phyloP scores from a whole-genome alignment of 352 stramenopile species.

The Phytophthora quininea region DNA sequence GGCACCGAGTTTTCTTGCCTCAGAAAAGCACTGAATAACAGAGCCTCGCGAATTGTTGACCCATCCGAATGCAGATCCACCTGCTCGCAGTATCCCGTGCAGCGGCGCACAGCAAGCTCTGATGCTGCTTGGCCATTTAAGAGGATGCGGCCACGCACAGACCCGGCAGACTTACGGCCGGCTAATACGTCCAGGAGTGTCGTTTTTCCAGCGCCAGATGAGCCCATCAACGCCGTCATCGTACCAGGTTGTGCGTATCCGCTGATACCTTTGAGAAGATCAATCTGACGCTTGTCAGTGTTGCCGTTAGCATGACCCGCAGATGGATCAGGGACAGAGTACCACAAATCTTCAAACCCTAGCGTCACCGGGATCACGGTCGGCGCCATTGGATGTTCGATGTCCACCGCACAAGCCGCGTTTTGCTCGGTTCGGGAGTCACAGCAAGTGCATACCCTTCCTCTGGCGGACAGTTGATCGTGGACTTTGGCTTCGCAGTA shows the following conservation, averaged over 20 bases:
- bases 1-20: slow-evolving; percentile 38
- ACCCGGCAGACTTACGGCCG: slow-evolving; percentile 82
- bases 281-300: slow-evolving; percentile 38
- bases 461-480: not conserved
- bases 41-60: slow-evolving; percentile 86
- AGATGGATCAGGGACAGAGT: slow-evolving; percentile 35
- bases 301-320: not conserved
- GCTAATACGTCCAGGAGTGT: slow-evolving; percentile 94
- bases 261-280: slow-evolving; percentile 63
- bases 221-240: slow-evolving; percentile 66
- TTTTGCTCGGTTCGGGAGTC: slow-evolving; percentile 5
- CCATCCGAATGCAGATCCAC: slow-evolving; percentile 88
- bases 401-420: not conserved
- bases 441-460: slow-evolving; percentile 7
- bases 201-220: slow-evolving; percentile 86
- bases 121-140: slow-evolving; percentile 38
- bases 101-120: slow-evolving; percentile 26
- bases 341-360: slow-evolving; percentile 40
- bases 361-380: slow-evolving; percentile 29
- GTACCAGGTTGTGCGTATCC: slow-evolving; percentile 44
- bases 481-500: not conserved
- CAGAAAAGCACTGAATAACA: slow-evolving; percentile 86
- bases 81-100: slow-evolving; percentile 64
- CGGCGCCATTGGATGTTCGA: not conserved
- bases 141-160: slow-evolving; percentile 50